Evolutionary conservation across 2,329 filamentous ascomycete species (phyloP).

Genomic region (Paraphaeosphaeria minitans): DNA sequence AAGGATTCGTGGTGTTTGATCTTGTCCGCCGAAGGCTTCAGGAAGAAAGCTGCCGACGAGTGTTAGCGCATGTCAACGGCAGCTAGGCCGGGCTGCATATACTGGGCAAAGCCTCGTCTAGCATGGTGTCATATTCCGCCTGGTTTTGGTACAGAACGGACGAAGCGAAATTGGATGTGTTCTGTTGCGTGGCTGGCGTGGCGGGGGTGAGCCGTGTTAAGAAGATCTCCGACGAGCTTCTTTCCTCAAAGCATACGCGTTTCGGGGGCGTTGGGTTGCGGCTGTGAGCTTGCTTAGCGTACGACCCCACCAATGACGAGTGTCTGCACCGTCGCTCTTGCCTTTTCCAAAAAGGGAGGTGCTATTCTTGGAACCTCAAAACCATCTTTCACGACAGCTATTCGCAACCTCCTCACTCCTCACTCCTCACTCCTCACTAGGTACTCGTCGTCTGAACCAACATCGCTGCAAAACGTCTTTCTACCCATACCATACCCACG

Average conservation of each 20-base stretch:
- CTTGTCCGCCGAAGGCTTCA: conserved; percentile 58
- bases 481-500: no score
- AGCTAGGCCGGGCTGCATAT: conserved; percentile 54
- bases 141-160: neutral
- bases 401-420: neutral
- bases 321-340: neutral
- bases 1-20: conserved; percentile 60
- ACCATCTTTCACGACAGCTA: neutral
- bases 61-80: conserved; percentile 21
- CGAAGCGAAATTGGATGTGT: neutral
- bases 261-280: conserved; percentile 10
- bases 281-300: conserved; percentile 9
- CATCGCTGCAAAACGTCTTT: neutral
- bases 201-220: neutral
- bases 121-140: conserved; percentile 59
- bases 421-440: no score
- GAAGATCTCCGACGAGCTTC: neutral
- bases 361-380: conserved; percentile 11
- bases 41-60: conserved; percentile 59
- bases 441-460: neutral
- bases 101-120: conserved; percentile 87
- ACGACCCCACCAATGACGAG: conserved; percentile 12
- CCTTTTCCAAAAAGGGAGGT: neutral
- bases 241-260: conserved; percentile 4
- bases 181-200: neutral